Base-by-base conservation (phyloP, 495 filamentous ascomycete species). In the Aspergillus sparsus region DNA sequence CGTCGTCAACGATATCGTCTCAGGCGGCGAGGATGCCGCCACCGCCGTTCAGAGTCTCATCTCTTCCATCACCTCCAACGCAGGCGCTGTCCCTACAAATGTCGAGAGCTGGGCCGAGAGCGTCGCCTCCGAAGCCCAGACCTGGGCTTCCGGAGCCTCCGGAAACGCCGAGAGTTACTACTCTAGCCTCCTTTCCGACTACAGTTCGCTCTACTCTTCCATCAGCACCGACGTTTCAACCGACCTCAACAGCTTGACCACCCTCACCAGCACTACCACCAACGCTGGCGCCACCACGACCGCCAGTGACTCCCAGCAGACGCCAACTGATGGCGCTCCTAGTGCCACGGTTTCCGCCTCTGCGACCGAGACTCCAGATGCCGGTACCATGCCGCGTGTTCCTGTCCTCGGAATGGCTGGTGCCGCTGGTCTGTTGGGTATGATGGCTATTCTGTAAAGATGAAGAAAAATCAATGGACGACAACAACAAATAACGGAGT, bases 371-470 rank as follows among this genome's bases (percentile, higher is more conserved):
- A 10, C 37, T n/a, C 37, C 37, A 7, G 15, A 47, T 33, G 68
- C 62, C 5, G 68, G 56, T 36, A 58, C 66, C 34, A 53, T 59
- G 42, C 60, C 66, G 21, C 65, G 3, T 15, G 44, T 62, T 12
- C 60, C 65, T n/a, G 60, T 65, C 15, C 57, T 65, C 31, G 68
- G 68, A 56, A 45, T 72, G 34, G 65, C 65, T 11, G 68, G 68
- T 46, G 60, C 68, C 27, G 68, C 68, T 5, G 75, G 75, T 63
- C 35, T 77, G 7, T 62, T 77, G 37, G 73, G 73, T 59, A 60
- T 76, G 42, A 74, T 77, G 71, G 71, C 62, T 62, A 72, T 68
- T 18, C 66, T 77, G 61, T 77, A 75, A 69, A 64, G 5, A n/a
- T n/a, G n/a, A n/a, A n/a, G n/a, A n/a, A n/a, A n/a, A n/a, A n/a